Percentiles rank a stretch among this genome's conserved stretches.
phyloP scores from a whole-genome alignment of 2,329 filamentous ascomycete genomes.

The Calonectria fujianensis region DNA sequence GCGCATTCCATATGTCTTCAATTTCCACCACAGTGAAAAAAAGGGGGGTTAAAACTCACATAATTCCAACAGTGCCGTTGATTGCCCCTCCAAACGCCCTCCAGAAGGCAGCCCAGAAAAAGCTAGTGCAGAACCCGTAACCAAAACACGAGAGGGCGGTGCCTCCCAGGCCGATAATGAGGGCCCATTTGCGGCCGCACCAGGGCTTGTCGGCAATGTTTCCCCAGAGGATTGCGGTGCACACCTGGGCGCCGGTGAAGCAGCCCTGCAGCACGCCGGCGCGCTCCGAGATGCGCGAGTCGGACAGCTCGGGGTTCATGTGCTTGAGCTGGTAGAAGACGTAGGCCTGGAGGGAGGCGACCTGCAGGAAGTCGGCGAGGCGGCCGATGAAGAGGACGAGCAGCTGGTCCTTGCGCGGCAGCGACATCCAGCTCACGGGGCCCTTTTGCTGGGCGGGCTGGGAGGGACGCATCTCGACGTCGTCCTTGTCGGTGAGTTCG shows the following conservation, averaged over 20 bases:
- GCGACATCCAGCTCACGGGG: slow-evolving; percentile 79
- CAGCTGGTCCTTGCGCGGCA: slow-evolving; percentile 83
- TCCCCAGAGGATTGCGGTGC: slow-evolving; percentile 85
- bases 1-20: not conserved
- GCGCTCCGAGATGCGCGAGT: slow-evolving; percentile 77
- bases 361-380: slow-evolving; percentile 83
- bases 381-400: slow-evolving; percentile 81
- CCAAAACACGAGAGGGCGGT: slow-evolving; percentile 81
- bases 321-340: slow-evolving; percentile 85
- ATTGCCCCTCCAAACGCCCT: slow-evolving; percentile 77
- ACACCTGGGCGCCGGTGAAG: slow-evolving; percentile 83
- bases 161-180: slow-evolving; percentile 81
- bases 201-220: slow-evolving; percentile 76
- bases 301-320: slow-evolving; percentile 73
- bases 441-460: slow-evolving; percentile 42
- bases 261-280: slow-evolving; percentile 82
- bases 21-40: not conserved
- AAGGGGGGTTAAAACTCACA: slow-evolving; percentile 57
- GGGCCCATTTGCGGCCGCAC: slow-evolving; percentile 80
- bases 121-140: slow-evolving; percentile 82
- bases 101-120: slow-evolving; percentile 79
- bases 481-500: slow-evolving; percentile 36
- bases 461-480: slow-evolving; percentile 30
- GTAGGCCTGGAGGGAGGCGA: slow-evolving; percentile 81
- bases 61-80: slow-evolving; percentile 70